Base-by-base conservation (phyloP, 768 basidiomycete genomes). In the Rhodotorula kratochvilovae region DNA sequence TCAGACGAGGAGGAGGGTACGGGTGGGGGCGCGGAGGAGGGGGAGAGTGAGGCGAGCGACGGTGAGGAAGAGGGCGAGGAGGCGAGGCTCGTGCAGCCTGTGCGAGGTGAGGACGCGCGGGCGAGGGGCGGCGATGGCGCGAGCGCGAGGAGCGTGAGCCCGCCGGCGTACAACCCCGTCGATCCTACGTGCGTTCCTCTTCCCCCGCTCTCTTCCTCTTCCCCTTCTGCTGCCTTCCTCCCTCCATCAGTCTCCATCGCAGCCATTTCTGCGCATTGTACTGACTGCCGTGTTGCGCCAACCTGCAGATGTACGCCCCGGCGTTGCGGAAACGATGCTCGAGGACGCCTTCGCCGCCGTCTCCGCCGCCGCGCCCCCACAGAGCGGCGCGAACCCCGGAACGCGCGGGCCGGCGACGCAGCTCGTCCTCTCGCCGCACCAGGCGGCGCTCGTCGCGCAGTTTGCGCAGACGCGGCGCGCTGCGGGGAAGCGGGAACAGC, bases 241-340 rank as follows among this genome's bases (percentile, higher is more conserved):
- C n/a, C n/a, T n/a, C n/a, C n/a, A n/a, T n/a, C n/a, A n/a, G n/a
- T n/a, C n/a, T n/a, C n/a, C n/a, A n/a, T n/a, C n/a, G n/a, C n/a
- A n/a, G n/a, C n/a, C n/a, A n/a, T n/a, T 33, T 39, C 31, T 13
- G 33, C 27, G 48, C 3, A 13, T 3, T 46, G 27, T 19, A 45
- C 45, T 12, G 39, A 15, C 53, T 36, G 13, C 36, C 33, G 57
- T 59, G 8, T 16, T 48, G 45, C 17, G 29, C 35, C 16, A 6
- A n/a, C 51, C 5, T 43, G 27, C 61, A 65, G 68, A 66, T 63
- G 72, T 71, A 65, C 61, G 71, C 69, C 70, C 73, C 67, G 79
- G 61, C 80, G 80, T 58, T 76, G 81, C 48, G 77, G 80, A 57
- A 77, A 80, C 27, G 76, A 80, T 78, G 73, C 80, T 75, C 50